These are phyloP conservation scores for Dalbergia oliveri DNA, from an alignment of 306 rosid species.

Conservation along the genomic window DNA sequence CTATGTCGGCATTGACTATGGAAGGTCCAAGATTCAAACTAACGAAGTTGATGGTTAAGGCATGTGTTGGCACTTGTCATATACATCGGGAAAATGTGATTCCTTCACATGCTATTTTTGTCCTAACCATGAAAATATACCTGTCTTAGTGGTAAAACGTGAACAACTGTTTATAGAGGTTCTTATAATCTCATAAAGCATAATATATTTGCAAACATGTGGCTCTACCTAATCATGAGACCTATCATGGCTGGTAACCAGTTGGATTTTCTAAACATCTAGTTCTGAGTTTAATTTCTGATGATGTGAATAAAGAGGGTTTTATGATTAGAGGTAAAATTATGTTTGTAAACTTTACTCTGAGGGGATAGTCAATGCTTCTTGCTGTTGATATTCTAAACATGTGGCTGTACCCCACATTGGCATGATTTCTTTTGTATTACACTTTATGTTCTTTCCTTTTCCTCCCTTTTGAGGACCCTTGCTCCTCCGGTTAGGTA, in stretches of 20 bases:
- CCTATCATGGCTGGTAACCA: too few species aligned
- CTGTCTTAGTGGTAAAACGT: not conserved
- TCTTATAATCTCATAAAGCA: not conserved
- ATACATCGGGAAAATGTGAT: conserved; percentile 1
- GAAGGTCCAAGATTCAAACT: not conserved
- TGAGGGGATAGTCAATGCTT: too few species aligned
- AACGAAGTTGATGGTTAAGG: not conserved
- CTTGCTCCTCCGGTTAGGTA: not conserved
- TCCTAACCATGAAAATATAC: not conserved
- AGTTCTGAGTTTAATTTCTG: too few species aligned
- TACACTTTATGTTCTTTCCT: not conserved
- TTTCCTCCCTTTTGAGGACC: not conserved
- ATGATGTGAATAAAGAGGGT: too few species aligned
- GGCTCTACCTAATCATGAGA: not conserved
- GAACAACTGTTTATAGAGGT: conserved; percentile 12
- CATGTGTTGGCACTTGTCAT: conserved; percentile 1
- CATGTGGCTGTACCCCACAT: conserved; percentile 42
- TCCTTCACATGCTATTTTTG: conserved; percentile 40
- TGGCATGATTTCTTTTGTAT: not conserved
- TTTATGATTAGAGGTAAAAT: too few species aligned
- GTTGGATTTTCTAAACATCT: too few species aligned
- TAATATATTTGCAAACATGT: conserved; percentile 29
- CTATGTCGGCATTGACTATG: not conserved
- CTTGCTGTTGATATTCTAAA: too few species aligned
- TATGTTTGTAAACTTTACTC: too few species aligned